These are phyloP conservation scores for Penicillium sp. DNA, from an alignment of 2,329 filamentous ascomycete species.

Conservation along the genomic window DNA sequence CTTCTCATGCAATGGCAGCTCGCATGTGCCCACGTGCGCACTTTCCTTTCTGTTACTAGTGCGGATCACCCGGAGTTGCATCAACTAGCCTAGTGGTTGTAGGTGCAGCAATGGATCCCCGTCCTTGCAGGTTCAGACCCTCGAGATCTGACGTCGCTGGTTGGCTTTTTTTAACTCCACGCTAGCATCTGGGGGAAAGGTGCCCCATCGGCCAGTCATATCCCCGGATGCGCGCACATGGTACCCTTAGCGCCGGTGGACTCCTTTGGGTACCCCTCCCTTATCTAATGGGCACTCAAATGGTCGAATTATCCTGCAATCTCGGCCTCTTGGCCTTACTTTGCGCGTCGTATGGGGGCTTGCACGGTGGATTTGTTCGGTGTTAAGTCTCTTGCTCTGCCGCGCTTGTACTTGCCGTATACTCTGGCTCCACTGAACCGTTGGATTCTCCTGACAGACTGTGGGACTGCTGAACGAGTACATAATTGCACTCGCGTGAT, in stretches of 20 bases:
- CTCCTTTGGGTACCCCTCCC: not conserved
- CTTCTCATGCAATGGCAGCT: not conserved
- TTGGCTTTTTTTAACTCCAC: slow-evolving; percentile 6
- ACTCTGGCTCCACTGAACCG: not conserved
- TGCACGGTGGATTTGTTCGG: not conserved
- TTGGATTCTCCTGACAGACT: not conserved
- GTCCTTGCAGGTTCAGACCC: not conserved
- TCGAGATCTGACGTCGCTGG: not conserved
- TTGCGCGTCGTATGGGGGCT: not conserved
- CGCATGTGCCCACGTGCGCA: not conserved
- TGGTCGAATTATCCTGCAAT: not conserved
- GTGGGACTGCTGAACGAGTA: not conserved
- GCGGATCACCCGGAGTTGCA: not conserved
- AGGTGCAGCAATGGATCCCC: not conserved
- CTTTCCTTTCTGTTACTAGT: not conserved
- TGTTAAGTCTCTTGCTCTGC: not conserved
- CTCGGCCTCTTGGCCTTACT: not conserved
- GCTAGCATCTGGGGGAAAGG: slow-evolving; percentile 13
- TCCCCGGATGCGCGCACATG: slow-evolving; percentile 12
- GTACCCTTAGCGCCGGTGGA: not conserved
- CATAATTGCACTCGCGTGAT: not conserved
- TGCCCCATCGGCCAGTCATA: slow-evolving; percentile 14
- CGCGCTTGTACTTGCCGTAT: not conserved
- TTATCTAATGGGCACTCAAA: not conserved
- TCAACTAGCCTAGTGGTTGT: not conserved